These are phyloP conservation scores for Aurifilum marmelostoma DNA, from an alignment of 2,329 filamentous ascomycete genomes.

Conservation along the genomic window DNA sequence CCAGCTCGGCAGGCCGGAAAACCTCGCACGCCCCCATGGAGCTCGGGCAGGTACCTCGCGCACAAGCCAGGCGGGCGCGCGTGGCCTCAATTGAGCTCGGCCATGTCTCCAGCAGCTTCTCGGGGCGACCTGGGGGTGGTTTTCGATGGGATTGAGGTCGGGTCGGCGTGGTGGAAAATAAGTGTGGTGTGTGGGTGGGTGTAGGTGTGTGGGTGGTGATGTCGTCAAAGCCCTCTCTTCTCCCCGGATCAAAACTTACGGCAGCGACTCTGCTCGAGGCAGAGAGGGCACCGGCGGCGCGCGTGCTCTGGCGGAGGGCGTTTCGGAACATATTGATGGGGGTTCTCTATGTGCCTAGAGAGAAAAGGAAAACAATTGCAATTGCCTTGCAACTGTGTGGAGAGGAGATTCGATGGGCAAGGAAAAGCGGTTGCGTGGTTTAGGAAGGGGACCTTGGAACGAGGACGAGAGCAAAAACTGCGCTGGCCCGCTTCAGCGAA, in stretches of 20 bases:
- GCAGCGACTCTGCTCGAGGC: conserved; percentile 87
- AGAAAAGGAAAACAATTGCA: conserved; percentile 64
- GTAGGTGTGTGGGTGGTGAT: conserved; percentile 14
- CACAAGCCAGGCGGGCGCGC: conserved; percentile 33
- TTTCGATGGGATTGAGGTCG: conserved; percentile 52
- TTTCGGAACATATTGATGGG: conserved; percentile 88
- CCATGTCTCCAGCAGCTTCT: conserved; percentile 37
- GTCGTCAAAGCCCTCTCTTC: conserved; percentile 32
- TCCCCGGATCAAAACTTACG: conserved; percentile 70
- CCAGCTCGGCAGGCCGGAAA: conserved; percentile 38
- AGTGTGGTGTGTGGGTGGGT: conserved; percentile 17
- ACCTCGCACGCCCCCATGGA: conserved; percentile 35
- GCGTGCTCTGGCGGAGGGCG: conserved; percentile 95
- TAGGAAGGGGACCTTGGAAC: conserved; percentile 28
- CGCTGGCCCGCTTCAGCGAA: conserved; percentile 13
- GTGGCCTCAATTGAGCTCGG: conserved; percentile 45
- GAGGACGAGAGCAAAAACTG: conserved; percentile 31
- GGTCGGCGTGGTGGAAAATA: conserved; percentile 42
- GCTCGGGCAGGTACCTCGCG: conserved; percentile 42
- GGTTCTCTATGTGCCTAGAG: conserved; percentile 55
- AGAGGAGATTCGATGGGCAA: conserved; percentile 60
- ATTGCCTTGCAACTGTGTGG: conserved; percentile 61
- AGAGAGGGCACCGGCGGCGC: conserved; percentile 92
- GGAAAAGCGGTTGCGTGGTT: conserved; percentile 40
- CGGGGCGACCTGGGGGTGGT: conserved; percentile 43